phyloP scores from a whole-genome alignment of 306 rosid genomes.

The Prunus fruticosa region DNA sequence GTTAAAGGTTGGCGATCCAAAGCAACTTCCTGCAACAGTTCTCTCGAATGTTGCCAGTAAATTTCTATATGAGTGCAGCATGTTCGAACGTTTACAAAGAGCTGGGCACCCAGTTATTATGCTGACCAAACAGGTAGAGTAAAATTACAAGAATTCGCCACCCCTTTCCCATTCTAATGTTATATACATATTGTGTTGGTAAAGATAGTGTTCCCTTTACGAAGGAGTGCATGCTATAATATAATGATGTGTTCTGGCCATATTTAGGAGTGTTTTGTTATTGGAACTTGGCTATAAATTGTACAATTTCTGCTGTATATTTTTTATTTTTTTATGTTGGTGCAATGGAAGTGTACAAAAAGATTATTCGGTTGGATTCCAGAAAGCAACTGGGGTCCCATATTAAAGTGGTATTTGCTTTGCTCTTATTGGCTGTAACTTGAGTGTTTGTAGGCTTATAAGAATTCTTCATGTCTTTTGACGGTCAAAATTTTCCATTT shows the following conservation, averaged over 20 bases:
- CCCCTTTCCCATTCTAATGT: background rate
- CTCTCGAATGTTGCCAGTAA: constrained; percentile 87
- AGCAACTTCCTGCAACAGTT: constrained; percentile 99
- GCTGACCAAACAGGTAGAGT: constrained; percentile 83
- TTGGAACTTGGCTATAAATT: background rate
- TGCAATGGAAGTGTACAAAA: background rate
- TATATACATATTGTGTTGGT: background rate
- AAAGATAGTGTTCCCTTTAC: background rate
- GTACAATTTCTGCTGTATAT: background rate
- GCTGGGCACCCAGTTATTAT: constrained; percentile 92
- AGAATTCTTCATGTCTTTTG: no score
- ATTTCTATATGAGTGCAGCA: constrained; percentile 82
- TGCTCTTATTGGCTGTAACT: background rate
- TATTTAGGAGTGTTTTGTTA: background rate
- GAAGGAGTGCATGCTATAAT: background rate
- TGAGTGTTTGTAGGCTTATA: background rate
- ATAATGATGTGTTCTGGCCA: background rate
- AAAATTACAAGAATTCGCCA: background rate
- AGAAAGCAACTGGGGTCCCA: background rate
- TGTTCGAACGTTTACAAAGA: constrained; percentile 96
- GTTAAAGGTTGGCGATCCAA: constrained; percentile 92
- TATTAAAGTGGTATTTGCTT: background rate
- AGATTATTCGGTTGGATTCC: background rate
- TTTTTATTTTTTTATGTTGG: background rate
- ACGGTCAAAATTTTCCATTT: no score